Base-by-base conservation (phyloP, 2,329 filamentous ascomycete species). In the Sphaerulina musiva region DNA sequence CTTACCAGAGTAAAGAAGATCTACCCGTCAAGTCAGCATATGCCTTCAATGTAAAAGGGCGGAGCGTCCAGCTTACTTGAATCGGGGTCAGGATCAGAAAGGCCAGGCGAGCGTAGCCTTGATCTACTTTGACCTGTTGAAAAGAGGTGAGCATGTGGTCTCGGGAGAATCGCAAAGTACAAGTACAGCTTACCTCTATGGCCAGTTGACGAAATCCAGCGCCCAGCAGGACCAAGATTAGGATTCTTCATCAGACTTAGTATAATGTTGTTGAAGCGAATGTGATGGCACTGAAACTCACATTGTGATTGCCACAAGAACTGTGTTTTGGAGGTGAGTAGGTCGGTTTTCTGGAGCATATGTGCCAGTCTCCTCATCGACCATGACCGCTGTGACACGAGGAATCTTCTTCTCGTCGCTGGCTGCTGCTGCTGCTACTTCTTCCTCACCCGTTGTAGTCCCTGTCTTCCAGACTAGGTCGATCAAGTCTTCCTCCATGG, bases 401-500 rank as follows among this genome's bases (percentile, higher is more conserved):
- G 34, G 34, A 36, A 39, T 73, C 75, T 14, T 73, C 20, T 12
- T 29, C 11, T 44, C 38, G 9, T 26, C 17, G 26, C 26, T 45
- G 20, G 3, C 12, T 26, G 42, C 9, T 20, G 43, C 7, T 32
- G 34, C 31, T 23, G 39, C 48, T 73, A 81, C 82, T 1, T 80
- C 78, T 0, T 78, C 76, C 2, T 76, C 74, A 1, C 69, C 64
- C 36, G 78, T 77, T 2, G 78, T 78, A 2, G 77, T 75, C 68
- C 82, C 81, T 36, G 34, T n/a, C 5, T 36, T 36, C 86, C 86
- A 89, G 2, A 90, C 84, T 1, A 90, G 75, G 63, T 87, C 81
- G 83, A 90, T 88, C 42, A 92, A 75, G 67, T 89, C 85, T 2
- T 80, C 80, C 69, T 92, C 86, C 56, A 92, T 89, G 34, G 78